Evolutionary conservation across 2,329 filamentous ascomycete species (phyloP).

Genomic region (Tolypocladium inflatum): DNA sequence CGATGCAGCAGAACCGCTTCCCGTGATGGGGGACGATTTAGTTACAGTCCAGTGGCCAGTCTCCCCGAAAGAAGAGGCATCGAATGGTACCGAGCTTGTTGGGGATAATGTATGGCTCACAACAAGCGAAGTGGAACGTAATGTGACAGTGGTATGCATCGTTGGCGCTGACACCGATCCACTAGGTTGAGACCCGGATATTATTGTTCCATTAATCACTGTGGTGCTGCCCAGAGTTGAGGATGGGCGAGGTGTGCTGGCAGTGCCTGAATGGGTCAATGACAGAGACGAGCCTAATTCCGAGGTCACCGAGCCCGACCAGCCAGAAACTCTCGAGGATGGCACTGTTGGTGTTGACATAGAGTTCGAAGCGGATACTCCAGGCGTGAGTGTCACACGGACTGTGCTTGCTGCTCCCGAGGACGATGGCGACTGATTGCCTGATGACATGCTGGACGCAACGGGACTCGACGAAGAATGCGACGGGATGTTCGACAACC

Average conservation of each 20-base stretch:
- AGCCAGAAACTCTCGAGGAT: background rate
- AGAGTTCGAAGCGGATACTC: no score
- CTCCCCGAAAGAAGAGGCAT: background rate
- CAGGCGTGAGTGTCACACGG: no score
- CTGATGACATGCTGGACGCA: no score
- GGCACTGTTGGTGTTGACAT: no score
- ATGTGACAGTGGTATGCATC: background rate
- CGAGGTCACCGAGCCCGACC: background rate
- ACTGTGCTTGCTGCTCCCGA: no score
- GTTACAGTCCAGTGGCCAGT: background rate
- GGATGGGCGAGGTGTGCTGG: background rate
- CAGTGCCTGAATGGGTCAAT: background rate
- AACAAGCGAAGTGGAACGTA: background rate
- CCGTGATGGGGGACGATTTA: background rate
- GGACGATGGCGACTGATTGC: no score
- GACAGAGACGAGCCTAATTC: background rate
- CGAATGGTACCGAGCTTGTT: background rate
- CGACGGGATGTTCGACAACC: no score
- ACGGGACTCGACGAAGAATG: no score
- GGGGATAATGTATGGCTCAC: background rate
- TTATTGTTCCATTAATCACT: background rate
- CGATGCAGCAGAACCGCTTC: background rate
- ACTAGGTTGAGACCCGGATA: background rate
- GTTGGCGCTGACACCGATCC: background rate
- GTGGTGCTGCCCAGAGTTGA: background rate